Conservation (phyloP, 352 stramenopile species). For the Pythium phragmitis region DNA sequence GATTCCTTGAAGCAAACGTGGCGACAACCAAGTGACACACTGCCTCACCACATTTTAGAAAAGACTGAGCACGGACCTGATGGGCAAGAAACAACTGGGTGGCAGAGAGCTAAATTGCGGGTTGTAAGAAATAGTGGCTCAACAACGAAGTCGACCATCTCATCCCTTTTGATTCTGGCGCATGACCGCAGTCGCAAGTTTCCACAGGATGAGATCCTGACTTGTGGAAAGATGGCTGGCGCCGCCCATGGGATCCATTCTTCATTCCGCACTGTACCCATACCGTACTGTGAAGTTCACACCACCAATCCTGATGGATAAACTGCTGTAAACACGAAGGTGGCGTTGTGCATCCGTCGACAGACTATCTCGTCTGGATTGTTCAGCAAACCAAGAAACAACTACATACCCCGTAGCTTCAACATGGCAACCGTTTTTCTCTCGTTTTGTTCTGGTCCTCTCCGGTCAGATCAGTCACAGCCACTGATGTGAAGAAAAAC, state of each 20-base stretch:
- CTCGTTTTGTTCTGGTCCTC: no score
- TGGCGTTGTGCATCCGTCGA: no score
- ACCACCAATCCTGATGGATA: no score
- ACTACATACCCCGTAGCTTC: background rate
- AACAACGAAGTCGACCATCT: background rate
- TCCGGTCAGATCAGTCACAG: background rate
- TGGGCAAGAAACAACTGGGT: background rate
- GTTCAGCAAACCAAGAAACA: no score
- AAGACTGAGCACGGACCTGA: background rate
- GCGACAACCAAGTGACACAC: background rate
- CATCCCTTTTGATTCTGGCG: background rate
- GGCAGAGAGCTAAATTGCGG: background rate
- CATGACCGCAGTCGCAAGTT: background rate
- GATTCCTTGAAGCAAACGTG: background rate
- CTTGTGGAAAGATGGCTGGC: background rate
- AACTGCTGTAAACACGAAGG: no score
- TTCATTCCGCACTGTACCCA: no score
- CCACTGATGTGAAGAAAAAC: background rate
- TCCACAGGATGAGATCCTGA: background rate
- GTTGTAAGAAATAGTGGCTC: background rate
- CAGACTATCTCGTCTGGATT: no score
- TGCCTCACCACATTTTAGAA: background rate
- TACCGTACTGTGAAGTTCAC: no score
- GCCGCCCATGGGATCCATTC: background rate
- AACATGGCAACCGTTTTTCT: background rate